phyloP scores from a whole-genome alignment of 2,329 filamentous ascomycete species.

The Neurospora sp. region DNA sequence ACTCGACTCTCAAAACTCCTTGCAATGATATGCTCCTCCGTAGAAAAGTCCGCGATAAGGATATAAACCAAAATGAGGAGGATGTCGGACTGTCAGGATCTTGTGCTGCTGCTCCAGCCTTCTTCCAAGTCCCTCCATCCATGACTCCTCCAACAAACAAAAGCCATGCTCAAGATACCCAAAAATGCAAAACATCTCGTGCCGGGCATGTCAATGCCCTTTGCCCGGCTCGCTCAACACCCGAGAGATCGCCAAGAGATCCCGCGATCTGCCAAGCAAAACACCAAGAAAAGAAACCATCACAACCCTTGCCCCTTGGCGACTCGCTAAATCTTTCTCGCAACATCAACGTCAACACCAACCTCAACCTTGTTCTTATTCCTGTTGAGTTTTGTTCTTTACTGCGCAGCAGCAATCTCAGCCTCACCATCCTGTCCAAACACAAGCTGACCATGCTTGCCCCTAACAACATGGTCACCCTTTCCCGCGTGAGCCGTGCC shows the following conservation, averaged over 20 bases:
- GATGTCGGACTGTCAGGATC: background rate
- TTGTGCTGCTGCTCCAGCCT: background rate
- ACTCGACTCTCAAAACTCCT: background rate
- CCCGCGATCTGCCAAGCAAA: no score
- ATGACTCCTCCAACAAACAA: background rate
- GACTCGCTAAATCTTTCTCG: background rate
- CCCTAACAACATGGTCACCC: slow-evolving; percentile 30
- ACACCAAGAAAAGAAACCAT: no score
- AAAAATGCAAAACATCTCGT: background rate
- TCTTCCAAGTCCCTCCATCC: background rate
- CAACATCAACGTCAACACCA: background rate
- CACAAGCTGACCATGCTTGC: slow-evolving; percentile 40
- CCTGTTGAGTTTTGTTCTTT: background rate
- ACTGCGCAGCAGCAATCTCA: background rate
- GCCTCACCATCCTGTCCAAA: slow-evolving; percentile 21
- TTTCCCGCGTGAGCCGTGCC: slow-evolving; percentile 24
- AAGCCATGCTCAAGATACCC: background rate
- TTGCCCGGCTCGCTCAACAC: background rate
- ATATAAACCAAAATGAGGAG: background rate
- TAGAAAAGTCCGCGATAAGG: background rate
- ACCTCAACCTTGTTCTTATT: background rate
- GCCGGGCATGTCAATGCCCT: background rate
- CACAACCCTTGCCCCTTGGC: no score
- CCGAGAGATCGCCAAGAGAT: background rate
- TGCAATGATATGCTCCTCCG: background rate